Base-by-base conservation (phyloP, 106 monocot species). In the Iris macrosiphon region DNA sequence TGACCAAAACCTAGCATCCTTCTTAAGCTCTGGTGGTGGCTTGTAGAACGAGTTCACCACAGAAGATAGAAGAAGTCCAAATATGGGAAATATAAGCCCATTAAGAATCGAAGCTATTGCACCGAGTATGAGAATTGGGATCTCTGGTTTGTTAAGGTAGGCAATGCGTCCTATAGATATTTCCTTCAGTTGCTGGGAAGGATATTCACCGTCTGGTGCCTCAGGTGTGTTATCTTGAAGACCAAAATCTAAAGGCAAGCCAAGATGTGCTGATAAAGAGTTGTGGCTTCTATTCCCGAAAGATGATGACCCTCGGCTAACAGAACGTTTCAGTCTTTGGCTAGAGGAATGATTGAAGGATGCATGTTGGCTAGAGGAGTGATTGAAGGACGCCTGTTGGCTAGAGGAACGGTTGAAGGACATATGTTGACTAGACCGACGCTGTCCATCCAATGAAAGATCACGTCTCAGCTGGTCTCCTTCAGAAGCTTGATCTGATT, bases 81-180 rank as follows among this genome's bases (percentile, higher is more conserved):
- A 79, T 8, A 70, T 38, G 0, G 84, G 84, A 45, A 75, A 64
- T 37, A 75, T 54, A 15, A 63, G 1, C 2, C 84, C 84, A 49
- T 71, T 79, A 27, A 72, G n/a, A 7, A 72, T 29, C 0, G 84
- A 49, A 19, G 73, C 59, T 38, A 84, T 29, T 10, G 62, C 63
- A 39, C 84, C 84, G 16, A 79, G 39, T 16, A 79, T 22, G 14
- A 84, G 47, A 19, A 67, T 63, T 26, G 70, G 75, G 16, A 68
- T 43, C 57, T 84, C 84, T 23, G 74, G 75, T 45, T 84, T 84
- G 59, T 84, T 79, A n/a, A 84, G 75, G 53, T 41, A 29, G 1
- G 79, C 79, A 42, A 84, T 78, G 23, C 79, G 79, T 4, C 59
- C 34, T 7, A 84, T 25, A 20, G 84, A 45, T 4, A 71, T 75